Conservation (phyloP, 306 rosid genomes). For the Canavalia gladiata region DNA sequence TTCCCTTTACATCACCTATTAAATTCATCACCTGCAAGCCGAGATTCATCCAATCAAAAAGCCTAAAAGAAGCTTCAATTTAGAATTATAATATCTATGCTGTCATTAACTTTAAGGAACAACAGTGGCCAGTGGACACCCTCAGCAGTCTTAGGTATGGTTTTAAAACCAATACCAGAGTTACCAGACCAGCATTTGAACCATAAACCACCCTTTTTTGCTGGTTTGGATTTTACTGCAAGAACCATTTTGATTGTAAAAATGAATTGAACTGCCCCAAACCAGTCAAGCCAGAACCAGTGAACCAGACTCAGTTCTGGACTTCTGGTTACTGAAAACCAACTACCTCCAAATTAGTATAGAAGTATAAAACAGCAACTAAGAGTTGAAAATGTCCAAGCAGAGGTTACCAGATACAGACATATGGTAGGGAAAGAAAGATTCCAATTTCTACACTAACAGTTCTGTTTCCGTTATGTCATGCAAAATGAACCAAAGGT, state of each 20-base stretch:
- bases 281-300: not conserved
- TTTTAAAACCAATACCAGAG: not conserved
- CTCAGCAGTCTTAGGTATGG: not conserved
- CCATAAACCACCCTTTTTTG: not conserved
- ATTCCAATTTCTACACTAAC: too few relatives aligned
- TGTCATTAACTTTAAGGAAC: slow-evolving; percentile 14
- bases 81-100: slow-evolving; percentile 19
- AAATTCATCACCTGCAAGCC: slow-evolving; percentile 89
- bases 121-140: slow-evolving; percentile 35
- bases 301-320: not conserved
- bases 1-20: slow-evolving; percentile 94
- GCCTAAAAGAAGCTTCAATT: slow-evolving; percentile 14
- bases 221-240: slow-evolving; percentile 2
- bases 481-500: too few relatives aligned
- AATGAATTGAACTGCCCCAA: not conserved
- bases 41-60: slow-evolving; percentile 42
- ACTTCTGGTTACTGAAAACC: not conserved
- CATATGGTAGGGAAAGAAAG: too few relatives aligned
- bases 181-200: not conserved
- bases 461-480: too few relatives aligned
- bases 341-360: not conserved
- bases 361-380: not conserved
- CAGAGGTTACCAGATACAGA: not conserved
- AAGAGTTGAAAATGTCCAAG: not conserved
- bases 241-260: not conserved